Base-by-base conservation (phyloP, 108 stramenopile species). In the Cyclotella kingstonii region DNA sequence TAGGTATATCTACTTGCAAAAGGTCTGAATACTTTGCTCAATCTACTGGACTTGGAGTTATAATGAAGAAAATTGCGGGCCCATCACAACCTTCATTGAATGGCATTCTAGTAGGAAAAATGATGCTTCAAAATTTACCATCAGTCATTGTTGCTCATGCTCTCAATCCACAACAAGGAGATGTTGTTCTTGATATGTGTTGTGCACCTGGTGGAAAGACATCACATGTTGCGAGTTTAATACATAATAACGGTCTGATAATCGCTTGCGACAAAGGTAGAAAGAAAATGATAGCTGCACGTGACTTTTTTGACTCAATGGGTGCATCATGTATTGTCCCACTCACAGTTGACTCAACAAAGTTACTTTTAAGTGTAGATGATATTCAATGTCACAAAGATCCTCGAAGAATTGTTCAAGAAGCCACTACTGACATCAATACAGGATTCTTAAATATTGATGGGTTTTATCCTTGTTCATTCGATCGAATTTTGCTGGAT, bases 161-260 rank as follows among this genome's bases (percentile, higher is more conserved):
- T 0, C 78, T 98, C 6, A 77, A 79, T 56, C 90, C 95, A 2
- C 63, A 83, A 63, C 82, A 83, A 28, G 82, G 80, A 29, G 90
- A 96, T 54, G 60, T 81, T 5, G 80, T 96, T 48, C 55, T 95
- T 31, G 97, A 96, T 60, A 85, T 98, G 92, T 91, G 90, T 35
- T 61, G 79, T 26, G 97, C 97, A 7, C 97, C 97, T 2, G 97
- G 97, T 6, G 97, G 97, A 5, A 98, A 98, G 67, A 91, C 94
- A 11, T 64, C 81, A 9, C 94, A 96, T 72, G 34, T 95, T 53
- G 90, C 95, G 14, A 91, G 91, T 66, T 61, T 95, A 33, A 91
- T 94, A 66, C 17, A 60, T 18, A 94, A 94, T 59, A 53, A 76
- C 9, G 93, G 93, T 3, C 49, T 78, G 18, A 82, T 98, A 27